Base-by-base conservation (phyloP, 345 rosid genomes). In the Arabis alpina region DNA sequence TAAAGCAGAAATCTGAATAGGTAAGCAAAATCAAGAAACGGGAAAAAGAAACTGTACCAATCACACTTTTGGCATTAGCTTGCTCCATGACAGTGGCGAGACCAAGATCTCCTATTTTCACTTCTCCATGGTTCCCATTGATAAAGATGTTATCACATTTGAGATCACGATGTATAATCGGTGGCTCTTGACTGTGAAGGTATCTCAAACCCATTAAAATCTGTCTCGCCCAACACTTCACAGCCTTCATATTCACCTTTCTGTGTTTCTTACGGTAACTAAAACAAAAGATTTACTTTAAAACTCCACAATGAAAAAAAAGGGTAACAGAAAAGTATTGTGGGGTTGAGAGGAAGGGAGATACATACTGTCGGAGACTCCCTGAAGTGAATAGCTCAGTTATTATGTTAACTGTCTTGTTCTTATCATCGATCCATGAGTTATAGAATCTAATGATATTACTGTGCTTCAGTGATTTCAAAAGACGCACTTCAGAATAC, bases 91-190 rank as follows among this genome's bases (percentile, higher is more conserved):
- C 83, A 73, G 87, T 86, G 57, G 98, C 98, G 64, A 93, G 80
- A 34, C 98, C 98, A 55, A 93, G 96, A 82, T 93, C 97, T 72
- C 98, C 98, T 71, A 93, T 93, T 76, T 93, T 93, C 64, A 93
- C 96, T 83, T 91, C 94, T 69, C 97, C 98, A 73, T 81, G 92
- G 85, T 89, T 87, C 36, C 98, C 98, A 70, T 93, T 93, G 74
- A 93, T 88, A 70, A 93, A 88, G 53, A 93, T 80, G 82, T 93
- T 93, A 80, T 93, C 98, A 13, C 97, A 93, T 83, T 93, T 93
- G 77, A 93, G 85, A 81, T 93, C 98, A 23, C 96, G 80, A 76
- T 93, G 98, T 40, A 93, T 89, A 65, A 93, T 83, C 5, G 96
- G 94, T 47, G 97, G 98, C 25, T 83, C 79, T 55, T 86, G 96